Evolutionary conservation across 2,329 filamentous ascomycete genomes (phyloP).

Genomic region (Claviceps pazoutovae): DNA sequence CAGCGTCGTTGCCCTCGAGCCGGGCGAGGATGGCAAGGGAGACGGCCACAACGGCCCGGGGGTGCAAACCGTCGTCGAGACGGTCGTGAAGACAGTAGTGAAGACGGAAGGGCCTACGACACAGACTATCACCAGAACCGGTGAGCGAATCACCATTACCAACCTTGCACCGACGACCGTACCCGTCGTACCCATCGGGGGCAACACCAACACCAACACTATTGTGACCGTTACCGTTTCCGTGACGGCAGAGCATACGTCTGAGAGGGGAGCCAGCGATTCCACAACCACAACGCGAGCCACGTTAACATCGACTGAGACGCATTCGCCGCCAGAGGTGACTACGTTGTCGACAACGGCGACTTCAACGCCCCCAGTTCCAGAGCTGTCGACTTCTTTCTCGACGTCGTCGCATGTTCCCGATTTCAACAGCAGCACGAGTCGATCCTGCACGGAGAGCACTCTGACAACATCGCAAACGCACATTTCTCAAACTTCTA

Average conservation of each 20-base stretch:
- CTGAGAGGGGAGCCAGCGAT: not conserved
- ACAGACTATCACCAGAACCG: conserved; percentile 13
- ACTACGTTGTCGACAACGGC: not conserved
- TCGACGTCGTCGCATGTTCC: not conserved
- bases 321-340: not conserved
- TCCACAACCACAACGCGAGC: not conserved
- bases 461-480: not conserved
- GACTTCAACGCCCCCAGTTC: not conserved
- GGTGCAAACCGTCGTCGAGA: conserved; percentile 15
- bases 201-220: conserved; percentile 2
- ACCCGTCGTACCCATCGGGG: conserved; percentile 17
- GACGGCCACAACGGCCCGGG: not conserved
- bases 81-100: conserved; percentile 18
- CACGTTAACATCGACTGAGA: not conserved
- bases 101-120: conserved; percentile 13
- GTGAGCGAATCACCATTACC: conserved; percentile 9
- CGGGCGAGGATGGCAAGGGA: conserved; percentile 12
- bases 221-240: not conserved
- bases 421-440: not conserved
- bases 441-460: not conserved
- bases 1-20: conserved; percentile 26
- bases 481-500: not conserved
- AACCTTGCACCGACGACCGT: conserved; percentile 6
- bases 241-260: not conserved
- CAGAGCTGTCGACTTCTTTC: not conserved